phyloP scores from a whole-genome alignment of 2,329 filamentous ascomycete genomes.

The Penicillium occitanis region DNA sequence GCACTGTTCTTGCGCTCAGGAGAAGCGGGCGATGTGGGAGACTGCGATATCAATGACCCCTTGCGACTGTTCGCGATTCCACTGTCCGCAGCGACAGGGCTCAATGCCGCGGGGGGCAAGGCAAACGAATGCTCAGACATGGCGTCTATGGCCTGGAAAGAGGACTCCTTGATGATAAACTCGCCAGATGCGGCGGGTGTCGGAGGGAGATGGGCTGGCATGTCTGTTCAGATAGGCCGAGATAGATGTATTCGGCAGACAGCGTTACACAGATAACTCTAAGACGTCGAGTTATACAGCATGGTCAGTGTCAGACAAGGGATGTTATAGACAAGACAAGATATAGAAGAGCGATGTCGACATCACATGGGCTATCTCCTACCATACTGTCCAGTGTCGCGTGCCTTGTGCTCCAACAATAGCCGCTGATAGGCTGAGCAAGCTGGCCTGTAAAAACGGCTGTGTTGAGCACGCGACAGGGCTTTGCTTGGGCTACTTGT shows the following conservation, averaged over 20 bases:
- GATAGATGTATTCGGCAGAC: too few relatives aligned
- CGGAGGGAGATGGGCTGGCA: constrained; percentile 18
- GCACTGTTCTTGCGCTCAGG: constrained; percentile 30
- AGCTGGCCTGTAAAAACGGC: constrained; percentile 20
- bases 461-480: constrained; percentile 19
- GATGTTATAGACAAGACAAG: not conserved
- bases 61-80: constrained; percentile 22
- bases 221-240: not conserved
- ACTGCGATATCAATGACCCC: constrained; percentile 29
- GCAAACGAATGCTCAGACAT: constrained; percentile 35
- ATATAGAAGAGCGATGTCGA: not conserved
- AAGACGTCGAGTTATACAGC: not conserved
- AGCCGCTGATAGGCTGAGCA: constrained; percentile 16
- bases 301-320: not conserved
- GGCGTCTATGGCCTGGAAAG: constrained; percentile 25
- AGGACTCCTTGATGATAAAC: constrained; percentile 39
- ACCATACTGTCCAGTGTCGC: constrained; percentile 6
- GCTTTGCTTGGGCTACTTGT: not conserved
- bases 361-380: constrained; percentile 1
- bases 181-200: constrained; percentile 41
- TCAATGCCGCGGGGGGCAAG: constrained; percentile 40
- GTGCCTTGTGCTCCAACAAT: constrained; percentile 20
- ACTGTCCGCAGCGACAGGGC: constrained; percentile 25
- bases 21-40: constrained; percentile 37
- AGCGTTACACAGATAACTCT: not conserved